These are phyloP conservation scores for Podaxis carcinomalis DNA, from an alignment of 768 basidiomycete genomes.

Conservation along the genomic window DNA sequence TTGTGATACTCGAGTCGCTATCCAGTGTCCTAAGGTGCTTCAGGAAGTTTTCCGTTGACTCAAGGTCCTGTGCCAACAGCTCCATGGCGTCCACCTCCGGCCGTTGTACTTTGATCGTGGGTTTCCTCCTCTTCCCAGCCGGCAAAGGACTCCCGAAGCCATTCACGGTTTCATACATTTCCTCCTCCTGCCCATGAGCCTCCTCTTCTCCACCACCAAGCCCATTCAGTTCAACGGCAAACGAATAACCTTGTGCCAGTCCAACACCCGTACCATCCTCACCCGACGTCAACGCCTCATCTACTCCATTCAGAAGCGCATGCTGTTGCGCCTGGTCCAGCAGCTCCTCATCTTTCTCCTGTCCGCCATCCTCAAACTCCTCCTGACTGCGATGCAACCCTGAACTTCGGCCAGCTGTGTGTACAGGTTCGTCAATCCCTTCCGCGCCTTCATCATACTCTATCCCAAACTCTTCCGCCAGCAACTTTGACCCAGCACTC, in stretches of 20 bases:
- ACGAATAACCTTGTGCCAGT: slow-evolving; percentile 29
- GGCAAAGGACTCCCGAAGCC: slow-evolving; percentile 23
- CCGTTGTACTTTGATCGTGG: slow-evolving; percentile 18
- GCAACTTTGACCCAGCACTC: slow-evolving; percentile 65
- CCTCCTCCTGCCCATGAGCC: neutral
- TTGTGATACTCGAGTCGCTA: slow-evolving; percentile 33
- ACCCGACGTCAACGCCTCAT: slow-evolving; percentile 16
- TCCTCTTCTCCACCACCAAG: slow-evolving; percentile 20
- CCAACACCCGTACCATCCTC: slow-evolving; percentile 25
- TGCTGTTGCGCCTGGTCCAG: slow-evolving; percentile 17
- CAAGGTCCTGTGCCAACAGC: slow-evolving; percentile 67
- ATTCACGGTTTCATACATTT: slow-evolving; percentile 5
- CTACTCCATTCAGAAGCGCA: slow-evolving; percentile 24
- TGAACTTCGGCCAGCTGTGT: slow-evolving; percentile 2
- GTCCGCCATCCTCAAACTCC: neutral
- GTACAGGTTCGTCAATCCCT: slow-evolving; percentile 56
- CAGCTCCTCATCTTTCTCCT: slow-evolving; percentile 3
- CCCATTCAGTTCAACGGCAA: slow-evolving; percentile 39
- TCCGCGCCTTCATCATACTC: slow-evolving; percentile 87
- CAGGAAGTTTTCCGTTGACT: slow-evolving; percentile 76
- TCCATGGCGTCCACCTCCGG: slow-evolving; percentile 64
- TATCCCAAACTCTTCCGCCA: slow-evolving; percentile 87
- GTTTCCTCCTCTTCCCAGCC: slow-evolving; percentile 23
- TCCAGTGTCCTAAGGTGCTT: slow-evolving; percentile 69
- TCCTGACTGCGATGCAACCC: neutral